Conservation (phyloP, 2,329 filamentous ascomycete genomes). For the Leptographium galeiforme region DNA sequence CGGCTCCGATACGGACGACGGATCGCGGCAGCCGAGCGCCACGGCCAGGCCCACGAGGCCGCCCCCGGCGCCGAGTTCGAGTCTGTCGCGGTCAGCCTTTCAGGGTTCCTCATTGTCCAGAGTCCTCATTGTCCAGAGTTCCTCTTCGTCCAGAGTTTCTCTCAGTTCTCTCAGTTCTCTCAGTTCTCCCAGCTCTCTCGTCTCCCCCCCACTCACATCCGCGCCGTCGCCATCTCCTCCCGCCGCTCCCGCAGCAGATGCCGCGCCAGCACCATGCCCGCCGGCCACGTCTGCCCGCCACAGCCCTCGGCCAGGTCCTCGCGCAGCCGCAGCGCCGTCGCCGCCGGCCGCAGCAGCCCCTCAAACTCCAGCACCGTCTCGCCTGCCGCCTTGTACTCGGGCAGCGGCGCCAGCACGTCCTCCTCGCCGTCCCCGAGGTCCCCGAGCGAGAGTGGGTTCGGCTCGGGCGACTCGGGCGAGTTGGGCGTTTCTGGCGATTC, state of each 20-base stretch:
- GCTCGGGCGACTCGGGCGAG: constrained; percentile 25
- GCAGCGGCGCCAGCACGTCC: constrained; percentile 45
- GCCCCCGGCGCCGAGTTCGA: constrained; percentile 86
- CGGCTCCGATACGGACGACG: too few species aligned
- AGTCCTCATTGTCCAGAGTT: too few species aligned
- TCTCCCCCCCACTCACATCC: constrained; percentile 54
- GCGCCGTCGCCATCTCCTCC: constrained; percentile 47
- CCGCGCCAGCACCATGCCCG: constrained; percentile 74
- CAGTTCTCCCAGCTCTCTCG: constrained; percentile 34
- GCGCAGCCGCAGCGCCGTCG: constrained; percentile 57
- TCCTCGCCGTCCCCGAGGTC: constrained; percentile 9
- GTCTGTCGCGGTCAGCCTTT: constrained; percentile 34
- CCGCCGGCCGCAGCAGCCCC: constrained; percentile 48
- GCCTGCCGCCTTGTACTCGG: constrained; percentile 40
- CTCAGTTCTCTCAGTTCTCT: background rate
- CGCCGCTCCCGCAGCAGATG: constrained; percentile 69
- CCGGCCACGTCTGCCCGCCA: constrained; percentile 89
- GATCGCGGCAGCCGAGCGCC: constrained; percentile 41
- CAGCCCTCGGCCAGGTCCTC: constrained; percentile 82
- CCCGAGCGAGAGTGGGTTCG: constrained; percentile 33
- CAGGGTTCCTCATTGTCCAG: background rate
- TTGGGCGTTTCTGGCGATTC: too few species aligned
- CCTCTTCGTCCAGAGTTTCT: background rate
- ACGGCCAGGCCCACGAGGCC: constrained; percentile 66
- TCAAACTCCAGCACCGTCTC: constrained; percentile 51